These are phyloP conservation scores for Colletotrichum noveboracense DNA, from an alignment of 2,329 filamentous ascomycete species.

Conservation along the genomic window DNA sequence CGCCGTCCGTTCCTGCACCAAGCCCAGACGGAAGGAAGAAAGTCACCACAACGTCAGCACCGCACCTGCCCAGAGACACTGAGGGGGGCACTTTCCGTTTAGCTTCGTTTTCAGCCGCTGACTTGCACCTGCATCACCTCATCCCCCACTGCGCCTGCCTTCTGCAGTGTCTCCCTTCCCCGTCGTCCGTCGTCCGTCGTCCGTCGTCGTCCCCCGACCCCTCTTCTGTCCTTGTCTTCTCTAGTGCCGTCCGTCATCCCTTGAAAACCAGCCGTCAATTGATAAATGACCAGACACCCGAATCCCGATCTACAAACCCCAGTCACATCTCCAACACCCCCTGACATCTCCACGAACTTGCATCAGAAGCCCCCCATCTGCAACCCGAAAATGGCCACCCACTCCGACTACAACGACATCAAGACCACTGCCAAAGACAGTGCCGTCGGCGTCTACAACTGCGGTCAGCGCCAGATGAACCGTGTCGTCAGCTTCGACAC, in stretches of 20 bases:
- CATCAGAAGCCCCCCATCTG: not conserved
- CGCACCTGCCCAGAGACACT: not conserved
- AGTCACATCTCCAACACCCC: not conserved
- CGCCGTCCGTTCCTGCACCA: not conserved
- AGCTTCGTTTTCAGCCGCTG: not conserved
- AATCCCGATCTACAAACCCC: not conserved
- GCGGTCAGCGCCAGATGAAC: constrained; percentile 50
- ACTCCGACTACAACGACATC: constrained; percentile 24
- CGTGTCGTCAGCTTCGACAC: constrained; percentile 64
- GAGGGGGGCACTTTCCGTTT: not conserved
- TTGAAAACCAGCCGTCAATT: not conserved
- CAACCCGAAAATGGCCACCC: not conserved
- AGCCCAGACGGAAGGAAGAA: not conserved
- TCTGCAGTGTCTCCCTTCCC: not conserved
- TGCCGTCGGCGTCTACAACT: constrained; percentile 41
- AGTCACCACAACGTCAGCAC: not conserved
- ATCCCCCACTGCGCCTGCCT: not conserved
- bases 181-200: not conserved
- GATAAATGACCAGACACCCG: not conserved
- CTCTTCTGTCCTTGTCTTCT: not conserved
- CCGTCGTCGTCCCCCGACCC: not conserved
- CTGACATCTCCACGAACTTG: not conserved
- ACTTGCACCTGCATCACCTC: not conserved
- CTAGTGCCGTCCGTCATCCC: not conserved
- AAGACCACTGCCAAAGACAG: constrained; percentile 34